Evolutionary conservation across 768 basidiomycete species (phyloP), one percentile per base, ranked within the genome.

Genomic region (Suillus plorans): DNA sequence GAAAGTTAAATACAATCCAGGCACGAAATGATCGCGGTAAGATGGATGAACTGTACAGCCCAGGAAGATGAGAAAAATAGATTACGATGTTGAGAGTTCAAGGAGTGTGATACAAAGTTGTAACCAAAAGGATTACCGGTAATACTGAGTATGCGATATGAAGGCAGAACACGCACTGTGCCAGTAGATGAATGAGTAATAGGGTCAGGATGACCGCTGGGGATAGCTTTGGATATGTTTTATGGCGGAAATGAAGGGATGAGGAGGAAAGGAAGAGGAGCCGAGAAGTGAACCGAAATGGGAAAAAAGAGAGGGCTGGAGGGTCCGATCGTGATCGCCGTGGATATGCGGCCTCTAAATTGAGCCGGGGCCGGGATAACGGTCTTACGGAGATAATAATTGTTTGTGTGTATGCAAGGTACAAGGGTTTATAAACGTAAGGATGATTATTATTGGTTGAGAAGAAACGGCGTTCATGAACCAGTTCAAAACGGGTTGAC

Each of bases 401-500:
- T 31, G 31, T 31, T 0, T 31, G 31, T 37, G 36, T 45, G n/a
- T n/a, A n/a, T 22, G 20, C 41, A 55, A 60, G 63, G 63, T 18
- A 61, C 9, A 47, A 31, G 47, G 47, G 47, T 47, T 47, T 44
- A 42, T 42, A 5, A 18, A 42, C 42, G 42, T 42, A 42, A 44
- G 42, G 8, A 20, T 2, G 4, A 47, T 47, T 45, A 5, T 12
- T n/a, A 47, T 47, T 47, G 45, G 45, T 47, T 2, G n/a, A 8
- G 60, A 60, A 47, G 41, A 72, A 61, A 70, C 71, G 70, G 71
- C 70, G 70, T 71, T 69, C 36, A 37, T 31, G 31, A 31, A 31
- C 31, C 6, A 5, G 31, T 31, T 31, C 31, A 37, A 37, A 37
- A 37, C 36, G 36, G 36, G 8, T 37, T 37, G 8, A 37, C 36